These are phyloP conservation scores for Monascus purpureus DNA, from an alignment of 495 filamentous ascomycete genomes.

Conservation along the genomic window DNA sequence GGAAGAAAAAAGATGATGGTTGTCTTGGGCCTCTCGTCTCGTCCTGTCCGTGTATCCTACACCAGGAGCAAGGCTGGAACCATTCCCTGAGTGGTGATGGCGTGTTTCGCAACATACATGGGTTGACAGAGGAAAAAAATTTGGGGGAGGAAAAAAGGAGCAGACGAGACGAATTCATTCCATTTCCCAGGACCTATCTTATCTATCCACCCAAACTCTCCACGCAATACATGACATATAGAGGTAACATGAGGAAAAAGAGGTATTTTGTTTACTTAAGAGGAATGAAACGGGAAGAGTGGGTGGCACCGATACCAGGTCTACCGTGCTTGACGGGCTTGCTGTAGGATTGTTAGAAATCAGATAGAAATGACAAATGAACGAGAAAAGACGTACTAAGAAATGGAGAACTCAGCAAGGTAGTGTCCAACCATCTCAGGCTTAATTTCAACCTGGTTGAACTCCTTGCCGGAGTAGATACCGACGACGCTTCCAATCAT, in stretches of 20 bases:
- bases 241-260: constrained; percentile 10
- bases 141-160: too few species aligned
- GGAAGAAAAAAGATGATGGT: too few species aligned
- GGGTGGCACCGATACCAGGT: constrained; percentile 99
- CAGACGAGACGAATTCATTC: constrained; percentile 21
- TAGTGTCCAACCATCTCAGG: constrained; percentile 99
- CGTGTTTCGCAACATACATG: too few species aligned
- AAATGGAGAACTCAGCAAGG: constrained; percentile 97
- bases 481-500: constrained; percentile 98
- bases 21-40: too few species aligned
- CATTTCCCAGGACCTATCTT: constrained; percentile 12
- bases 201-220: constrained; percentile 17
- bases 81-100: too few species aligned
- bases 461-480: constrained; percentile 99
- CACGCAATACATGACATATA: constrained; percentile 28
- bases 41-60: too few species aligned
- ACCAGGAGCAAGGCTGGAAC: too few species aligned
- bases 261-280: constrained; percentile 66
- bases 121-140: too few species aligned
- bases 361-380: not conserved
- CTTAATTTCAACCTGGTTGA: constrained; percentile 99
- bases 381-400: constrained; percentile 69
- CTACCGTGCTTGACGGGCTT: constrained; percentile 99
- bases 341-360: constrained; percentile 41
- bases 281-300: constrained; percentile 99